A percentile compares a stretch with the other conserved stretches of the same genome.
These are phyloP conservation scores for Litchi chinensis DNA, from an alignment of 345 rosid species.

Conservation along the genomic window DNA sequence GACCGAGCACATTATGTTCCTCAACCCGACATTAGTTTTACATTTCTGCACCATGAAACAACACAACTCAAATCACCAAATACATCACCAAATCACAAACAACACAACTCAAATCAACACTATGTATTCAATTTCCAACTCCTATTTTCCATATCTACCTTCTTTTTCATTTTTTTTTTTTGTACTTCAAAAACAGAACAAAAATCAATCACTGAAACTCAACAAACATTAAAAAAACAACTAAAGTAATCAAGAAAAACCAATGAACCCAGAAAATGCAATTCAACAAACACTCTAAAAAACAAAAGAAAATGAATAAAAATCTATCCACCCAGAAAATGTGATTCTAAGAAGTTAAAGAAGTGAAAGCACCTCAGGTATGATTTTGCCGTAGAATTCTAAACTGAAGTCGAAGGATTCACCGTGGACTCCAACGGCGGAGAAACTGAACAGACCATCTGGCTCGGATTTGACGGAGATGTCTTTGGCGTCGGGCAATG, in stretches of 20 bases:
- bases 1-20: constrained; percentile 80
- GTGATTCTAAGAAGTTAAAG: background rate
- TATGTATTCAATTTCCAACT: background rate
- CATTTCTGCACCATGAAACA: constrained; percentile 55
- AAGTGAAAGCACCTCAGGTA: constrained; percentile 55
- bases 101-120: background rate
- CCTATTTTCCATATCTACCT: background rate
- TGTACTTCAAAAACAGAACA: background rate
- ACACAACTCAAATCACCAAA: background rate
- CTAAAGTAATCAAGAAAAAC: background rate
- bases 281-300: background rate
- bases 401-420: constrained; percentile 64
- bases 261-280: background rate
- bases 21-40: constrained; percentile 74
- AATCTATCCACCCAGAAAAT: too few species aligned
- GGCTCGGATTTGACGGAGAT: constrained; percentile 78
- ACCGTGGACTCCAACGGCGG: constrained; percentile 77
- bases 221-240: too few species aligned
- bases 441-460: constrained; percentile 71
- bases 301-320: too few species aligned
- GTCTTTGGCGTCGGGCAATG: constrained; percentile 86
- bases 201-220: background rate
- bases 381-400: constrained; percentile 61
- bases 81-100: background rate
- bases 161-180: background rate